Evolutionary conservation across 768 basidiomycete species (phyloP).

Genomic region (Leccinellum albellum): DNA sequence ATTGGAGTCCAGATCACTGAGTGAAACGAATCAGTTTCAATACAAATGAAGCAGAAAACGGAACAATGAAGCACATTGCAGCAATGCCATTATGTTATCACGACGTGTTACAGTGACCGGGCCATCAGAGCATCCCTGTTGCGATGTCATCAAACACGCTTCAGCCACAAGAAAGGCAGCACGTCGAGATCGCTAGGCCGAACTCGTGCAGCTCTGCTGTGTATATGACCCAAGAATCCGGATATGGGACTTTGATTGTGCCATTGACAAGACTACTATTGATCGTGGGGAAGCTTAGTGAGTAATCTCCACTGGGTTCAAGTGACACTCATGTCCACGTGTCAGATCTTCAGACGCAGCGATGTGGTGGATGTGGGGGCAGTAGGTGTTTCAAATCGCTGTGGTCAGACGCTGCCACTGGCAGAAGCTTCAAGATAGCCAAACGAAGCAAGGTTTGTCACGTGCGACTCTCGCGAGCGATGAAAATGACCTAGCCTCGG

Average conservation of each 20-base stretch:
- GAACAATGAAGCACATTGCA: not conserved
- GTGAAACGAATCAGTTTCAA: not conserved
- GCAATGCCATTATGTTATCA: not conserved
- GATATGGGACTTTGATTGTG: not conserved
- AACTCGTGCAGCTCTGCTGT: not conserved
- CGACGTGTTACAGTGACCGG: not conserved
- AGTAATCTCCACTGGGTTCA: not conserved
- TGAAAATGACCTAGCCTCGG: not conserved
- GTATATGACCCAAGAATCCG: not conserved
- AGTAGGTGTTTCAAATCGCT: not conserved
- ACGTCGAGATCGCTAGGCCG: not conserved
- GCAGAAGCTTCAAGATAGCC: not conserved
- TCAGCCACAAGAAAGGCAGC: not conserved
- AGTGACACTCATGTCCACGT: not conserved
- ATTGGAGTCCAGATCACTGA: not conserved
- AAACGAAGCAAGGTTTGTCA: not conserved
- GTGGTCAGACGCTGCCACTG: not conserved
- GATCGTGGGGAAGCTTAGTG: not conserved
- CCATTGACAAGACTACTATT: not conserved
- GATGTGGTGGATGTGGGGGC: not conserved
- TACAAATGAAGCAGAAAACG: not conserved
- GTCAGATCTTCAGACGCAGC: not conserved
- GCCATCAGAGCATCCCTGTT: not conserved
- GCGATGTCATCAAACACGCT: not conserved
- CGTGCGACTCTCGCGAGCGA: not conserved